Evolutionary conservation across 192 early-diverging fungal species (phyloP), one percentile per base, ranked within the genome.

Genomic region (Chytriomyces confervae): DNA sequence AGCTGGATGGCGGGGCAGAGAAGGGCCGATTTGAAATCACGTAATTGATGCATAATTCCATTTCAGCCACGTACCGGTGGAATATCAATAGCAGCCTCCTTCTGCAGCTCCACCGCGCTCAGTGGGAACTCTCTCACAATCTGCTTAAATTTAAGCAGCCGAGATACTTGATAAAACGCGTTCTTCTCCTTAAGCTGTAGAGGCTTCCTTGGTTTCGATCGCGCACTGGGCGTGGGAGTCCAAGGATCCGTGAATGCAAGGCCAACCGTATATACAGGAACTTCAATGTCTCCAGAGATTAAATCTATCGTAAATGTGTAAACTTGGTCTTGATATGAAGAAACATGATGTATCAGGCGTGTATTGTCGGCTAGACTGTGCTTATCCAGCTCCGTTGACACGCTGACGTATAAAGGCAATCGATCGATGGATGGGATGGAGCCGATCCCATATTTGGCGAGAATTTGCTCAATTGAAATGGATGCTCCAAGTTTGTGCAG

Each of bases 171-270:
- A 45, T 77, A 68, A 16, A 50, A 20, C 4, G 65, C 75, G 50
- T 77, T 65, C 66, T 57, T 77, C 53, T 68, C 75, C 65, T 68
- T 77, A 8, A 77, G 23, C 16, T 10, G 10, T 3, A 77, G 24
- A 11, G 64, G 47, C 27, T 69, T 61, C 49, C 66, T 11, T 16
- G 66, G 47, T 23, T 48, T 50, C 45, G 7, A 8, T 68, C 18
- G 10, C 49, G 47, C n/a, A n/a, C 23, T 11, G 20, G 60, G 23
- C 16, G 20, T 13, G 20, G 53, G 53, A 13, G 53, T 57, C 53
- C 53, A 57, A n/a, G 53, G 44, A 16, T 49, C 36, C 18, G 68
- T 45, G 20, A 43, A 20, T 69, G 27, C 68, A 0, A n/a, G 11
- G 8, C 68, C 23, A 20, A 44, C 68, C 27, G 44, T 50, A 2